Evolutionary conservation across 2,329 filamentous ascomycete species (phyloP), one percentile per base, ranked within the genome.

Genomic region (Arthrinium phaeospermum): DNA sequence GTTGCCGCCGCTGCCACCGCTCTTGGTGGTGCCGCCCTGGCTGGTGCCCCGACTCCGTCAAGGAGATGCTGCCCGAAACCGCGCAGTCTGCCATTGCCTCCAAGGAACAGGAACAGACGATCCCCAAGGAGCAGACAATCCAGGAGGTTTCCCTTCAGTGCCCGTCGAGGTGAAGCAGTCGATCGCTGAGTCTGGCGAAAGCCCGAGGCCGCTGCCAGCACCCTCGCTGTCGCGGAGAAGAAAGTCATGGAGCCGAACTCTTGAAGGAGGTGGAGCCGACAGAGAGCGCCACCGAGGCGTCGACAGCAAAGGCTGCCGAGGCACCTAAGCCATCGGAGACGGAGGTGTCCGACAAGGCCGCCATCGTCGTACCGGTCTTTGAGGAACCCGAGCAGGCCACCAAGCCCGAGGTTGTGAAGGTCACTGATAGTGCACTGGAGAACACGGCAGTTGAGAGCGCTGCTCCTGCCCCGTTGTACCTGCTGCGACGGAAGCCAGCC

Each of bases 201-300:
- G 85, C 73, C 93, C 12, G 94, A 96, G 82, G 94, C 94, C 46
- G 89, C 92, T 47, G 88, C 89, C 71, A 92, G 91, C 81, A 85
- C 90, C 1, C 86, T 87, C 71, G 92, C 91, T 24, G 93, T 96
- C 8, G 84, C 88, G 74, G 93, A 95, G 77, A 96, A 96, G 89
- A 90, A 89, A 80, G 87, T 86, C 13, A 87, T 95, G 6, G 94
- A 97, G 82, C 89, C 37, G 92, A 97, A 83, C 86, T 97, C 12
- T 85, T 95, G 68, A 87, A 90, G 75, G 89, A 93, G 81, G 87
- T 91, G 74, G 86, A 88, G 80, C 79, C 82, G 16, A 71, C 73
- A 22, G 75, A 76, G 41, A 67, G 53, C 61, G 74, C 77, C 73
- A 67, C 75, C 30, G 75, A 73, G 24, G 67, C 73, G 16, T 61